Base-by-base conservation (phyloP, 768 basidiomycete species). In the Suillus weaverae region DNA sequence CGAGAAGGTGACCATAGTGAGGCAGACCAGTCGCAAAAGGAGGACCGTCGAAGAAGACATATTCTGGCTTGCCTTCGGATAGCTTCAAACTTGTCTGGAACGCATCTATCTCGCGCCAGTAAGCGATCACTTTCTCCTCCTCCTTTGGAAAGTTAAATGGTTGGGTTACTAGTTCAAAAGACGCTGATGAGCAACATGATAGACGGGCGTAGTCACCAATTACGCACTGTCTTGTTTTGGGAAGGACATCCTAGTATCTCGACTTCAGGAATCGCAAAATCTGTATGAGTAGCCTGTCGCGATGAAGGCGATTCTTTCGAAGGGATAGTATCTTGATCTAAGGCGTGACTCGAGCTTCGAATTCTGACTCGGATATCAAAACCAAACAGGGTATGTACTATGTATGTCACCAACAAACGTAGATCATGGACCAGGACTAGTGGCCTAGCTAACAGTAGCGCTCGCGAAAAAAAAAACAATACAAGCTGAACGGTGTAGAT, bases 11-110 rank as follows among this genome's bases (percentile, higher is more conserved):
- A 9, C 97, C 97, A 71, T 98, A 98, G 75, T 98, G 97, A 8
- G 97, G 97, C 70, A 96, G 81, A 51, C 97, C 97, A 2, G 97
- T 99, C 0, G 97, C 97, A 72, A 98, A 99, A 0, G 97, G 97
- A 3, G 95, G 95, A 5, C 96, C 96, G 76, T 98, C 97, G 79
- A 95, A 99, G 82, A 99, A 99, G 30, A 95, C 88, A 76, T 83
- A 99, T 72, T 92, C 89, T 20, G 95, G 95, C 44, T 89, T 84
- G 4, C 95, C 95, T 73, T 97, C 90, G 0, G 94, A 94, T 54
- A 96, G 88, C 80, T 94, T 95, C 70, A 98, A 78, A 70, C 92
- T 94, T 8, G 96, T 98, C 73, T 90, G 87, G 79, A 99, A 99
- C 66, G 97, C 97, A 81, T 99, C 94, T 75, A 99, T 99, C 75